Evolutionary conservation across 768 basidiomycete genomes (phyloP).

Genomic region (Hygrocybe coccinea): DNA sequence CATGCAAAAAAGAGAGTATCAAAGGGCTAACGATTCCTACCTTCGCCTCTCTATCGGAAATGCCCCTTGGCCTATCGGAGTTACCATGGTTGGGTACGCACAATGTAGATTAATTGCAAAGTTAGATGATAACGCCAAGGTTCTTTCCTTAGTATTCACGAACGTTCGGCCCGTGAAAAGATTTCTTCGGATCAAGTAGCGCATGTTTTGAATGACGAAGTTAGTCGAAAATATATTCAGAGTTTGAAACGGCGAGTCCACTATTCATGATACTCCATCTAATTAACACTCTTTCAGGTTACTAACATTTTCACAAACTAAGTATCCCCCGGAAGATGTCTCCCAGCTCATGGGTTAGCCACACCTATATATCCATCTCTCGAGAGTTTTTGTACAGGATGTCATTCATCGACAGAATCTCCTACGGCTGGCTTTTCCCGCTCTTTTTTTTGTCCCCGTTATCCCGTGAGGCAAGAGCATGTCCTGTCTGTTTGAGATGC

Average conservation of each 20-base stretch:
- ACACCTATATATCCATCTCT: not conserved
- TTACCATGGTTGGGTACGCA: conserved; percentile 95
- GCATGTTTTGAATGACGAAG: conserved; percentile 98
- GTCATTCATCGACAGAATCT: not conserved
- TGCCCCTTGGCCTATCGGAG: conserved; percentile 99
- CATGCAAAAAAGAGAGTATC: conserved; percentile 96
- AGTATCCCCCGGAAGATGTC: conserved; percentile 89
- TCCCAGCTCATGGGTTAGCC: conserved; percentile 85
- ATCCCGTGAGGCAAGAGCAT: conserved; percentile 51
- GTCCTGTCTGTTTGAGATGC: conserved; percentile 67
- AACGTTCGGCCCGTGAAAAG: conserved; percentile 95
- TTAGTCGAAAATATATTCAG: conserved; percentile 97
- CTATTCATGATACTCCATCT: not conserved
- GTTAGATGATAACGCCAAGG: conserved; percentile 3
- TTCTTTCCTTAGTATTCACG: conserved; percentile 69
- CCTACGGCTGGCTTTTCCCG: conserved; percentile 19
- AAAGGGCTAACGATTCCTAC: conserved; percentile 94
- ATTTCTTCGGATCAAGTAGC: conserved; percentile 97
- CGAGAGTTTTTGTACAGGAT: not conserved
- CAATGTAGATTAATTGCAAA: not conserved
- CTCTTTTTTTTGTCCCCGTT: conserved; percentile 33
- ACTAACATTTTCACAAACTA: conserved; percentile 92
- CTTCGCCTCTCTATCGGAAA: conserved; percentile 96
- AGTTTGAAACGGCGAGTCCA: conserved; percentile 80
- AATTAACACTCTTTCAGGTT: conserved; percentile 45